Evolutionary conservation across 768 basidiomycete species (phyloP).

Genomic region (Pleurotus platypus): DNA sequence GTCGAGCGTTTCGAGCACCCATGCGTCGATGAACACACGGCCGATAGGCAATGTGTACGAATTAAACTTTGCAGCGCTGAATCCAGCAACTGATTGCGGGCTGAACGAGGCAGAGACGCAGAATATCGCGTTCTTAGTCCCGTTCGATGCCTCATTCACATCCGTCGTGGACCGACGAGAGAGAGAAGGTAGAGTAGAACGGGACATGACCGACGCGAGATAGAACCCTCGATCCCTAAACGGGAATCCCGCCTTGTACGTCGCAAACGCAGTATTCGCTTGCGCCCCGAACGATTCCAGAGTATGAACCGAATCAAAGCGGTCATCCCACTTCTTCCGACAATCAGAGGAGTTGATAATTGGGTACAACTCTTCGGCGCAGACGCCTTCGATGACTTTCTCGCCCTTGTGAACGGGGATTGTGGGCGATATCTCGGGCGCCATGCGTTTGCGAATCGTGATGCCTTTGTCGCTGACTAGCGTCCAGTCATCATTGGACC

Average conservation of each 20-base stretch:
- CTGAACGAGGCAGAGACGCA: slow-evolving; percentile 82
- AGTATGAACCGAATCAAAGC: slow-evolving; percentile 64
- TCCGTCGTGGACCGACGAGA: slow-evolving; percentile 42
- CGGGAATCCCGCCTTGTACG: slow-evolving; percentile 79
- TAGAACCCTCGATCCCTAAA: slow-evolving; percentile 89
- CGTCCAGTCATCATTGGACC: slow-evolving; percentile 65
- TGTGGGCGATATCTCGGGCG: slow-evolving; percentile 70
- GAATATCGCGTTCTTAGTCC: slow-evolving; percentile 64
- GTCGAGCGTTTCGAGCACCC: slow-evolving; percentile 95
- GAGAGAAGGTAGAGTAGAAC: slow-evolving; percentile 34
- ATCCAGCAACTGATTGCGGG: slow-evolving; percentile 54
- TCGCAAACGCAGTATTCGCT: slow-evolving; percentile 66
- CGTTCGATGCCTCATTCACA: slow-evolving; percentile 32
- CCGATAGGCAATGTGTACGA: slow-evolving; percentile 71
- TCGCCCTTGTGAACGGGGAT: slow-evolving; percentile 86
- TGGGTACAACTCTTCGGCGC: slow-evolving; percentile 85
- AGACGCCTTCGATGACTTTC: slow-evolving; percentile 90
- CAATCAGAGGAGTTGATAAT: slow-evolving; percentile 68
- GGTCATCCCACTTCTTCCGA: slow-evolving; percentile 83
- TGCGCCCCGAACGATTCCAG: slow-evolving; percentile 80
- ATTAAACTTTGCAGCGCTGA: slow-evolving; percentile 71
- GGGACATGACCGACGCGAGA: slow-evolving; percentile 72
- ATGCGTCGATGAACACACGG: slow-evolving; percentile 84
- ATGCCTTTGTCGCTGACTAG: slow-evolving; percentile 74
- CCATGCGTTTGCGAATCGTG: slow-evolving; percentile 70